phyloP scores from a whole-genome alignment of 345 rosid species.

The Eucalyptus tenuipes region DNA sequence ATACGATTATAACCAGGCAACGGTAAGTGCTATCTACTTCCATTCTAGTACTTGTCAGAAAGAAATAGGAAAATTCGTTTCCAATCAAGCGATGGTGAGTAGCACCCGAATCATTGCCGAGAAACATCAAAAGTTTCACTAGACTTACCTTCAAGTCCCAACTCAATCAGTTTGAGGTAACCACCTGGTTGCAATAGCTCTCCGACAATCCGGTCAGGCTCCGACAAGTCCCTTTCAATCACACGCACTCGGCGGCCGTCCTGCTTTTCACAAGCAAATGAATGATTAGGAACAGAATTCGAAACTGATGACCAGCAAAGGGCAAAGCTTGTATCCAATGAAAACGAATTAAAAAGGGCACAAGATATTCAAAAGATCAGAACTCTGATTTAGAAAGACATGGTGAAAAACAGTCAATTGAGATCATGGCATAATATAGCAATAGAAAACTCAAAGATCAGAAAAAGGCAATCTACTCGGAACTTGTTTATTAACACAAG shows the following conservation, averaged over 20 bases:
- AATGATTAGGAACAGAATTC: neutral
- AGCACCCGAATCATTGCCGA: neutral
- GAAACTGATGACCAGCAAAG: neutral
- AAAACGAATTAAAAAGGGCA: neutral
- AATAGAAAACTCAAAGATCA: neutral
- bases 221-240: neutral
- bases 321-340: neutral
- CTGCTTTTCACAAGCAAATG: neutral
- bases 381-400: neutral
- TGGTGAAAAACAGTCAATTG: neutral
- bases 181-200: conserved; percentile 13
- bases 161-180: conserved; percentile 7
- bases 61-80: neutral
- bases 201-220: neutral
- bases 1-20: neutral
- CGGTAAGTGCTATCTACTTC: neutral
- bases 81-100: neutral
- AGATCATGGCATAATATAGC: neutral
- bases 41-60: neutral
- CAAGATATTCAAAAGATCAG: neutral
- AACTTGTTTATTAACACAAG: neutral
- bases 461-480: neutral
- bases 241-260: neutral
- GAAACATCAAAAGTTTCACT: neutral
- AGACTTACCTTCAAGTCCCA: conserved; percentile 8